phyloP scores from a whole-genome alignment of 495 filamentous ascomycete species.

The Xylaria nigripes region DNA sequence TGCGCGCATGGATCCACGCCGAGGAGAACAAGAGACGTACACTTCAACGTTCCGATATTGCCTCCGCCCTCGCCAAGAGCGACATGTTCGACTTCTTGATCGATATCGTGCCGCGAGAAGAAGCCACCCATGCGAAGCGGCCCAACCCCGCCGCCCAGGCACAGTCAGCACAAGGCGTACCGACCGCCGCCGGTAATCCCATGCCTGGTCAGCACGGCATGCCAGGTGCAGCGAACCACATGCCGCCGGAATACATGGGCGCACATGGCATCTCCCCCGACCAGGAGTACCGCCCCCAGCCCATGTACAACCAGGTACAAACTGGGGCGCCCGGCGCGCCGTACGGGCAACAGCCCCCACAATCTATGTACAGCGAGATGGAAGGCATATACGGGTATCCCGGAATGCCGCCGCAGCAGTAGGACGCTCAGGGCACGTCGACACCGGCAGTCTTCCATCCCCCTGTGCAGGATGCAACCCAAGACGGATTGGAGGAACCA shows the following conservation, averaged over 20 bases:
- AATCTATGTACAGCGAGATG: constrained; percentile 64
- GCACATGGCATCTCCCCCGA: constrained; percentile 59
- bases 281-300: constrained; percentile 70
- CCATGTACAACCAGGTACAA: constrained; percentile 76
- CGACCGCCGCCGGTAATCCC: constrained; percentile 42
- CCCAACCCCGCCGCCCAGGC: constrained; percentile 44
- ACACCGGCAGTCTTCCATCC: background rate
- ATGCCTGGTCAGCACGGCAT: constrained; percentile 56
- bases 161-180: constrained; percentile 32
- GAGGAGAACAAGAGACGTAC: constrained; percentile 98
- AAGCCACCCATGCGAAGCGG: constrained; percentile 80
- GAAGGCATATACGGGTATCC: constrained; percentile 81
- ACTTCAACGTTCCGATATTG: constrained; percentile 91
- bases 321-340: constrained; percentile 52
- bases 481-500: background rate
- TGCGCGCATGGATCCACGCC: constrained; percentile 99
- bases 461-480: constrained; percentile 1
- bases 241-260: constrained; percentile 56
- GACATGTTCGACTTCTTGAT: constrained; percentile 99
- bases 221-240: constrained; percentile 53
- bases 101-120: constrained; percentile 94
- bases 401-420: constrained; percentile 73
- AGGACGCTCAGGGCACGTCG: constrained; percentile 11
- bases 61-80: constrained; percentile 86
- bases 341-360: constrained; percentile 64